phyloP scores from a whole-genome alignment of 805 yeast species.

The Teunomyces barrocoloradensis region DNA sequence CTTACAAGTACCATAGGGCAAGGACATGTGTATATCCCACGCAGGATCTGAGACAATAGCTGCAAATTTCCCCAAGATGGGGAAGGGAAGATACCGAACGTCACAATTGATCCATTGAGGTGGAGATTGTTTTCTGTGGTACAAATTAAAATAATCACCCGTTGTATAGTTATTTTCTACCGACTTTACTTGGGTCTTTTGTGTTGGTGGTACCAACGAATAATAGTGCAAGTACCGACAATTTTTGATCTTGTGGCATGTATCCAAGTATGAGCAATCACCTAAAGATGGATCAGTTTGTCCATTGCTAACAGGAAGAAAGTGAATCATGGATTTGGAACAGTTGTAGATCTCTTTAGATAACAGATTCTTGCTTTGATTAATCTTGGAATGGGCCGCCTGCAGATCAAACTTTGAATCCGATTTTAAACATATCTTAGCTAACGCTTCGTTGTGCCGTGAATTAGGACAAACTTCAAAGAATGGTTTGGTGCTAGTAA shows the following conservation, averaged over 20 bases:
- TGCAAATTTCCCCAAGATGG: constrained; percentile 71
- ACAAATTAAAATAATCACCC: constrained; percentile 45
- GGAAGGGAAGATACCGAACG: constrained; percentile 69
- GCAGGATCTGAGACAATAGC: constrained; percentile 92
- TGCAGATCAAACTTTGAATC: background rate
- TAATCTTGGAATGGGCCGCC: constrained; percentile 4
- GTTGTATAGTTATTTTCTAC: constrained; percentile 39
- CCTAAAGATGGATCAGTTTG: constrained; percentile 75
- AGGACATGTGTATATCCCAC: constrained; percentile 93
- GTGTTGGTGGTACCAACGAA: constrained; percentile 41
- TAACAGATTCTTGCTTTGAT: constrained; percentile 10
- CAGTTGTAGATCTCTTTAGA: constrained; percentile 21
- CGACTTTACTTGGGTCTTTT: background rate
- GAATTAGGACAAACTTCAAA: constrained; percentile 48
- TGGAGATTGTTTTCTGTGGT: constrained; percentile 40
- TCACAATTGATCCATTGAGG: constrained; percentile 90
- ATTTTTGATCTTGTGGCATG: constrained; percentile 80
- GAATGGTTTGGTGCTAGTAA: constrained; percentile 43
- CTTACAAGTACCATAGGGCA: constrained; percentile 73
- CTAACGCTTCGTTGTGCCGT: constrained; percentile 30
- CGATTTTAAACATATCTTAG: constrained; percentile 15
- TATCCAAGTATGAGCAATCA: constrained; percentile 91
- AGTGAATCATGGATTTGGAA: constrained; percentile 24
- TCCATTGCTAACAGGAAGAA: constrained; percentile 25
- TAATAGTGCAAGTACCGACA: constrained; percentile 83